phyloP scores from a whole-genome alignment of 768 basidiomycete genomes.

The Pleurotus djamor region DNA sequence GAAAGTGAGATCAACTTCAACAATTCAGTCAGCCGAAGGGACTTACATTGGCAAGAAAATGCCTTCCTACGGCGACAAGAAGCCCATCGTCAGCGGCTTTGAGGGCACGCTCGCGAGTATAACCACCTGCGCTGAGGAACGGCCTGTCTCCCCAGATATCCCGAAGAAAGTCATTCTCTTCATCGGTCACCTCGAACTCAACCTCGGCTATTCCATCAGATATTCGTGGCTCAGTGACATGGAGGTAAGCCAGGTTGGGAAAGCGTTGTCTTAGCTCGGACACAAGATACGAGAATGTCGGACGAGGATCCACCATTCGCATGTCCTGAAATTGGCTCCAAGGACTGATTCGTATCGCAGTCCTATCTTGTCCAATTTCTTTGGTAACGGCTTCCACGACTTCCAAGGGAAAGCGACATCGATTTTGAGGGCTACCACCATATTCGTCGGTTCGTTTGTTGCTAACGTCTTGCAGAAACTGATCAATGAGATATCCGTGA shows the following conservation, averaged over 20 bases:
- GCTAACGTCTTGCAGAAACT: constrained; percentile 39
- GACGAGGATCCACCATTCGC: constrained; percentile 42
- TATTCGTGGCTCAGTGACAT: constrained; percentile 32
- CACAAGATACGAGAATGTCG: constrained; percentile 42
- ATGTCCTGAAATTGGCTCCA: constrained; percentile 33
- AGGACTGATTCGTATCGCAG: constrained; percentile 46
- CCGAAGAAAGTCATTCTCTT: constrained; percentile 22
- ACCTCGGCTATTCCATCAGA: constrained; percentile 10
- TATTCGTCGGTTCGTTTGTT: constrained; percentile 50
- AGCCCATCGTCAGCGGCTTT: constrained; percentile 21
- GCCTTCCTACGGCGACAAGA: constrained; percentile 29
- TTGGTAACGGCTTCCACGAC: constrained; percentile 37
- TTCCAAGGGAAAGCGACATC: constrained; percentile 45
- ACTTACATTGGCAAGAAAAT: constrained; percentile 28
- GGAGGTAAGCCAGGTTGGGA: constrained; percentile 40
- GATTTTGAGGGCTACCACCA: constrained; percentile 50
- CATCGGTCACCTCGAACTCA: neutral
- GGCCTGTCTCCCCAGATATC: constrained; percentile 25
- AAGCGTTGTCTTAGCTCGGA: constrained; percentile 25
- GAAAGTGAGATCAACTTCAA: neutral
- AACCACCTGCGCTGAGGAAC: constrained; percentile 30
- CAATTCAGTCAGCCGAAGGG: constrained; percentile 5
- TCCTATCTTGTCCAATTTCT: constrained; percentile 49
- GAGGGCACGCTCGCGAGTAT: constrained; percentile 26
- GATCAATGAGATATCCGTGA: constrained; percentile 34